Base-by-base conservation (phyloP, 2,329 filamentous ascomycete species). In the Fonsecaea erecta region DNA sequence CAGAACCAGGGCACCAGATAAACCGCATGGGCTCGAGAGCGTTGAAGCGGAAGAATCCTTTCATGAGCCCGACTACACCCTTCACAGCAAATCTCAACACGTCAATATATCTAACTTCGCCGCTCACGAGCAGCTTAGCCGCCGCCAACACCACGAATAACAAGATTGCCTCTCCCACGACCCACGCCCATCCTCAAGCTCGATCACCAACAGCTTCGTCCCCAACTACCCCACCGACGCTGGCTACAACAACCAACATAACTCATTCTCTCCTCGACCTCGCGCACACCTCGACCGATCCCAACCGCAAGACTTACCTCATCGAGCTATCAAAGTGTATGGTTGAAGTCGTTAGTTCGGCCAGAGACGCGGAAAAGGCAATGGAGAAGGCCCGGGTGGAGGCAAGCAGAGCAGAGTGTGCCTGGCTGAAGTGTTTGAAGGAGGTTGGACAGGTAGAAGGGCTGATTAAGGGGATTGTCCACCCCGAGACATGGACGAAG, bases 321-420 rank as follows among this genome's bases (percentile, higher is more conserved):
- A 67, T 73, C 21, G 62, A 73, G 52, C 61, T 73, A 14, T 67
- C 69, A 8, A 70, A 71, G 48, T 54, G 70, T 30, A 68, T 74
- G 66, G 73, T 74, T 6, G 68, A 70, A 60, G 67, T 66, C 1
- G 70, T 74, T 30, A 67, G 65, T 26, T 52, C 68, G 57, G 72
- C 72, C 2, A 55, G 73, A 14, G 70, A 74, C 52, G 73, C 71
- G 51, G 72, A 74, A 60, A 74, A 71, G 53, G 71, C 72, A 16
- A 68, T 71, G 66, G 71, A 74, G 57, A 72, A 74, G 57, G 71
- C 72, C 5, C 70, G 67, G 59, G 67, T 71, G 62, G 73, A 73
- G 30, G 70, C 71, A 12, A 63, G 70, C 16, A 69, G 65, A 14
- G 73, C 72, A 28, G 73, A 74, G 59, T 64, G 71, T 12, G 60